These are phyloP conservation scores for Dalbergia oliveri DNA, from an alignment of 306 rosid genomes.

Conservation along the genomic window DNA sequence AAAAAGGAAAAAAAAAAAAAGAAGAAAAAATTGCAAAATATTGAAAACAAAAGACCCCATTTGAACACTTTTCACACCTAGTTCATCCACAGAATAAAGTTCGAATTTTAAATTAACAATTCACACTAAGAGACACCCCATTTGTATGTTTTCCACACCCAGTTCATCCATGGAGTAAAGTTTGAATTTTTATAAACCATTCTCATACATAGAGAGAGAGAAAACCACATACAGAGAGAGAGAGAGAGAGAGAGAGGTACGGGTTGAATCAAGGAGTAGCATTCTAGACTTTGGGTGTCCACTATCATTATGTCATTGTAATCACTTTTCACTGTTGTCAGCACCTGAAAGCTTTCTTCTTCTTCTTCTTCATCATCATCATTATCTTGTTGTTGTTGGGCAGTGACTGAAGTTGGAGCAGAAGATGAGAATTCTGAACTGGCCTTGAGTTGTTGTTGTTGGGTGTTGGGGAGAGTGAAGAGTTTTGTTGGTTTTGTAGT, in stretches of 20 bases:
- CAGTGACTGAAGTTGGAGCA: slow-evolving; percentile 32
- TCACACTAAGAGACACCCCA: background rate
- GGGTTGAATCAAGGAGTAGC: slow-evolving; percentile 83
- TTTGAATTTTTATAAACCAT: slow-evolving; percentile 21
- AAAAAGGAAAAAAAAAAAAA: background rate
- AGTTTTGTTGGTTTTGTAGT: background rate
- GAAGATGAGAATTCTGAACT: slow-evolving; percentile 24
- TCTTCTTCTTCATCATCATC: slow-evolving; percentile 6
- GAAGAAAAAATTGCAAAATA: background rate
- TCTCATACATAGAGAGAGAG: background rate
- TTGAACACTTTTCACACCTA: slow-evolving; percentile 18
- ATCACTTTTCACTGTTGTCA: slow-evolving; percentile 56
- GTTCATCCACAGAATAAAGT: slow-evolving; percentile 25
- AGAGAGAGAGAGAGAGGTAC: slow-evolving; percentile 46
- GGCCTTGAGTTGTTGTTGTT: background rate
- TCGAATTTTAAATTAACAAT: slow-evolving; percentile 9
- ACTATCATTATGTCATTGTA: slow-evolving; percentile 81
- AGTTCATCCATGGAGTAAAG: slow-evolving; percentile 26
- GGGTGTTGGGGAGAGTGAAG: background rate
- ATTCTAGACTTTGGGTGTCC: slow-evolving; percentile 71
- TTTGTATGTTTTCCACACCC: background rate
- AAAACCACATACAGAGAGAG: background rate
- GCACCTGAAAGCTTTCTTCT: slow-evolving; percentile 63
- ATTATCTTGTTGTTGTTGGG: slow-evolving; percentile 6
- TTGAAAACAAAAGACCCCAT: slow-evolving; percentile 21